These are phyloP conservation scores for Ceratobasidium papillatum DNA, from an alignment of 1,284 basidiomycete species.

Conservation along the genomic window DNA sequence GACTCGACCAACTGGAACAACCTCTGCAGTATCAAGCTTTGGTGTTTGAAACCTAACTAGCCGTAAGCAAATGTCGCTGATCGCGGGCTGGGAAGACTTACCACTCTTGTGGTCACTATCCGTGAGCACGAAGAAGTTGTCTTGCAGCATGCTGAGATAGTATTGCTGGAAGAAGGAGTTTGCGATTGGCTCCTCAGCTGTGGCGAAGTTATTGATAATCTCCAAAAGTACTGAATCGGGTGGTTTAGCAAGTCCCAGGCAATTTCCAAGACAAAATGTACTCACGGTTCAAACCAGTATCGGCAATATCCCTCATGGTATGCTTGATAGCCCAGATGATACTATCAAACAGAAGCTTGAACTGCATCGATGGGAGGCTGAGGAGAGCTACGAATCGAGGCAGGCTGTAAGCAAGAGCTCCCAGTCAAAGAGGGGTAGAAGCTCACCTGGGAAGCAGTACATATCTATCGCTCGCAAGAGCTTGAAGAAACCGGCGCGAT, in stretches of 20 bases:
- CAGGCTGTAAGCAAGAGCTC: conserved; percentile 12
- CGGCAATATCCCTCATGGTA: conserved; percentile 98
- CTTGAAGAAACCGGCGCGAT: conserved; percentile 97
- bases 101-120: conserved; percentile 98
- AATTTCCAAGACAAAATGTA: conserved; percentile 43
- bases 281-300: conserved; percentile 89
- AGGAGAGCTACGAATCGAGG: conserved; percentile 70
- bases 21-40: conserved; percentile 87
- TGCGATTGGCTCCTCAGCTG: conserved; percentile 78
- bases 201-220: conserved; percentile 95
- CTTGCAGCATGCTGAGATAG: conserved; percentile 92
- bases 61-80: conserved; percentile 23
- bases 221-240: conserved; percentile 81
- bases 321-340: conserved; percentile 99
- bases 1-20: conserved; percentile 94
- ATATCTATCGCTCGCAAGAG: conserved; percentile 92
- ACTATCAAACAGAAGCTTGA: conserved; percentile 98
- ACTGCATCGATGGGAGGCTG: conserved; percentile 87
- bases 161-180: conserved; percentile 92
- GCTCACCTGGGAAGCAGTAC: conserved; percentile 92
- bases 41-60: conserved; percentile 79
- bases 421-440: conserved; percentile 20
- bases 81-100: conserved; percentile 46
- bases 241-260: not conserved
- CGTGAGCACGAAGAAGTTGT: conserved; percentile 97